Evolutionary conservation across 805 yeast genomes (phyloP).

Genomic region (Nakazawaea sp.): DNA sequence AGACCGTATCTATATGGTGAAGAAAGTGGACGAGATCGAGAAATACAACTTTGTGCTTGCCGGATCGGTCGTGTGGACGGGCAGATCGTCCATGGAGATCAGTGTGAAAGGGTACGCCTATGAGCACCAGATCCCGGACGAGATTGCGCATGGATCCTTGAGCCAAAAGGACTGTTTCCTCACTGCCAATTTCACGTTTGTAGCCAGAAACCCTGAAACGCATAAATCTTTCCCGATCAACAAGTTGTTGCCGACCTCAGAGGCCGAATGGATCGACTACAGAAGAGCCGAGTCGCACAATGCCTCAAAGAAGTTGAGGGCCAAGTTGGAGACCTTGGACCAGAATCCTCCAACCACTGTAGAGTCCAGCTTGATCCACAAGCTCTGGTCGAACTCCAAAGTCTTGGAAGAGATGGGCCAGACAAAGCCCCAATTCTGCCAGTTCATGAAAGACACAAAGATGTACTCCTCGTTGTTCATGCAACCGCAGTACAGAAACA

Average conservation of each 20-base stretch:
- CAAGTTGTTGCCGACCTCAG: slow-evolving; percentile 66
- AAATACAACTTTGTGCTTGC: slow-evolving; percentile 74
- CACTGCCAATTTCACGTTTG: slow-evolving; percentile 91
- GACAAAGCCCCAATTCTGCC: slow-evolving; percentile 41
- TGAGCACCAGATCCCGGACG: slow-evolving; percentile 44
- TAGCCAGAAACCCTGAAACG: slow-evolving; percentile 91
- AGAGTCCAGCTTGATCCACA: slow-evolving; percentile 72
- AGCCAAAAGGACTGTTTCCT: slow-evolving; percentile 66
- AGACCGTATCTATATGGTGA: slow-evolving; percentile 82
- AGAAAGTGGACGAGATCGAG: slow-evolving; percentile 71
- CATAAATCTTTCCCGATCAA: slow-evolving; percentile 85
- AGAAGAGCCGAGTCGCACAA: slow-evolving; percentile 87
- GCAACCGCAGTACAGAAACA: slow-evolving; percentile 95
- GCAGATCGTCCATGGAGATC: slow-evolving; percentile 92
- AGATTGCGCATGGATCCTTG: slow-evolving; percentile 49
- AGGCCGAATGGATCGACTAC: slow-evolving; percentile 75
- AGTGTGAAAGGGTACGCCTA: slow-evolving; percentile 82
- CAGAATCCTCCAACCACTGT: slow-evolving; percentile 70
- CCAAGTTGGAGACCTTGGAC: slow-evolving; percentile 52
- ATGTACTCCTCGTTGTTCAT: slow-evolving; percentile 76
- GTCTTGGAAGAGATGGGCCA: slow-evolving; percentile 22
- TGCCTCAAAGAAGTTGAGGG: slow-evolving; percentile 75
- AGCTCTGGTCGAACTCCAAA: slow-evolving; percentile 58
- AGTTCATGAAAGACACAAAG: slow-evolving; percentile 65
- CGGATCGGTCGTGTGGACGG: slow-evolving; percentile 94